Evolutionary conservation across 352 stramenopile species (phyloP).

Genomic region (Phytophthora syringae): DNA sequence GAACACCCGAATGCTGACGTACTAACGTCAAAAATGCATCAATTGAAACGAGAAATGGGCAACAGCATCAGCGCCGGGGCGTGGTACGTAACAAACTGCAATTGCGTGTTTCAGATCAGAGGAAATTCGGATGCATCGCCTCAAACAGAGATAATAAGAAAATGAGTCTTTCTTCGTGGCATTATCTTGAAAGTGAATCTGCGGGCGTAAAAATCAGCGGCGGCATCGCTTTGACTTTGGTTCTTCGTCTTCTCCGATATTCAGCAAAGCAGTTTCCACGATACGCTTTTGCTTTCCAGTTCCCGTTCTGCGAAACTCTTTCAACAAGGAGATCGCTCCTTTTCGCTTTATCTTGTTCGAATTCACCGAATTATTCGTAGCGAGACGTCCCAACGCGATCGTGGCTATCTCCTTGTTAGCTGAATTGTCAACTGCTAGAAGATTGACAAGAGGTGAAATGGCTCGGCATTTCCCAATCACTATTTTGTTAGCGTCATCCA

Average conservation of each 20-base stretch:
- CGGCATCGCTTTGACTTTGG: neutral
- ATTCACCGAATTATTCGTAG: conserved; percentile 1
- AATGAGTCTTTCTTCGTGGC: too few species aligned
- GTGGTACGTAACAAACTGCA: too few species aligned
- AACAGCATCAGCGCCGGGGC: too few species aligned
- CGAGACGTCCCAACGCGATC: conserved; percentile 8
- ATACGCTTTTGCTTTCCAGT: conserved; percentile 9
- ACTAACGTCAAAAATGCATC: too few species aligned
- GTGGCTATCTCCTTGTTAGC: conserved; percentile 6
- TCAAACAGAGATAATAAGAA: too few species aligned
- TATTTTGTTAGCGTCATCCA: neutral
- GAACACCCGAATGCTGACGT: too few species aligned
- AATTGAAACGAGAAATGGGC: too few species aligned
- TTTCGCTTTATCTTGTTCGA: conserved; percentile 1
- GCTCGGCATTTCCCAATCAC: conserved; percentile 2
- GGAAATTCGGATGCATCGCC: too few species aligned
- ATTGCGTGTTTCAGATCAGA: too few species aligned
- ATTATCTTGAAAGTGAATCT: too few species aligned
- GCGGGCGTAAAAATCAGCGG: too few species aligned
- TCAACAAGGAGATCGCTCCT: conserved; percentile 3
- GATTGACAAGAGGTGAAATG: conserved; percentile 3
- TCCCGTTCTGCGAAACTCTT: conserved; percentile 1
- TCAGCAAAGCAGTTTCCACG: neutral
- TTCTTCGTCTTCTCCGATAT: neutral
- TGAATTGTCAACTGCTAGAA: conserved; percentile 4